Evolutionary conservation across 192 early-diverging fungal genomes (phyloP), one percentile per base, ranked within the genome.

Genomic region (Linnemannia exigua): DNA sequence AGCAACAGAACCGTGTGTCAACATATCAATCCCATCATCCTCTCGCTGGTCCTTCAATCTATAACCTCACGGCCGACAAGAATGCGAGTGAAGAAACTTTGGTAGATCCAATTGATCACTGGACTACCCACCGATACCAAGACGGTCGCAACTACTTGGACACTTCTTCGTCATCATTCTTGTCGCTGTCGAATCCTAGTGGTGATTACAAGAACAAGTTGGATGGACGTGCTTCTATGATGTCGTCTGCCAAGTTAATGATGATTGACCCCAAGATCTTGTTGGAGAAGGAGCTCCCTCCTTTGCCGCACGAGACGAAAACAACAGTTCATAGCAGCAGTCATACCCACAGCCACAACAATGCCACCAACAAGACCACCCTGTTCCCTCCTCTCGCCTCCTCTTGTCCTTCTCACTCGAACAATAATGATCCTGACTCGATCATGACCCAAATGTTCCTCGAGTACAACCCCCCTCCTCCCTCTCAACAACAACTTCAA

Each of bases 201-300:
- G 52, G 22, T 25, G 52, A 25, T 9, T 25, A 63, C 25, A 63
- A 63, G 58, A 28, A n/a, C 12, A 63, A 16, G 28, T 6, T 63
- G 14, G 58, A 12, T 31, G 58, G 25, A n/a, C n/a, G n/a, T 31
- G 28, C 58, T 11, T 63, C 58, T 3, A 14, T 63, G 28, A 15
- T 63, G 58, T 63, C 58, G 14, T 25, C 58, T 1, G 12, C 58
- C 8, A 33, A 63, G 58, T 31, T 63, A 25, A 63, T 63, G 70
- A 71, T 71, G 25, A 28, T 46, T 25, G 70, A 71, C 41, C 41
- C 46, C 36, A 71, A 71, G 28, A 20, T 74, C 31, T 22, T 50
- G 72, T 28, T 61, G 69, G 70, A 76, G 16, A 82, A 76, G 35
- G 80, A 82, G 2, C 44, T 81, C 7, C 74, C 80, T 48, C 68